Evolutionary conservation across 306 rosid species (phyloP), one percentile per base, ranked within the genome.

Genomic region (Citrullus colocynthis): DNA sequence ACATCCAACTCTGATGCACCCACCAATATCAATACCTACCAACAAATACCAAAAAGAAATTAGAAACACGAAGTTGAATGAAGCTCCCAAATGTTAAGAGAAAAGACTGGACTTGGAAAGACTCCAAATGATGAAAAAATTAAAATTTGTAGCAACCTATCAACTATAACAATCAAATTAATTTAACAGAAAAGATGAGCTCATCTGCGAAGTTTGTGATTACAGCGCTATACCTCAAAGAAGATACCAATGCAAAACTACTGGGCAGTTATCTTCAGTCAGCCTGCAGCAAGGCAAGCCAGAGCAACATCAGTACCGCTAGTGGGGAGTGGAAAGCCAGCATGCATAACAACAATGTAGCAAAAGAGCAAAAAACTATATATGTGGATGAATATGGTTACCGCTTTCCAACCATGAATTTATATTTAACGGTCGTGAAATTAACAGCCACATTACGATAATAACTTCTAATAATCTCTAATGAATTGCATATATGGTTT

Each of bases 281-380:
- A 77, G 89, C 96, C 98, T 93, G 89, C 87, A 91, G 62, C 85
- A 41, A 76, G 30, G 42, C 62, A 81, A 42, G 4, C n/a, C 78
- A 75, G 10, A 56, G 18, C 20, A 18, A 28, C 36, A 2, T 73
- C 60, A 73, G 77, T 73, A 67, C 15, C 61, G 18, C 45, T 4
- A 64, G 13, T 14, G 20, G n/a, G 73, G 20, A n/a, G 17, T 65
- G 7, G 30, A 1, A 65, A 4, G 73, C 30, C 51, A 65, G 49
- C 11, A 63, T 11, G 6, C 64, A 13, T 61, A 69, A 69, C 4
- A 42, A 11, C 5, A 69, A 20, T 42, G 51, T 66, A 66, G 73
- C 6, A 62, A 32, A 62, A 4, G 69, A 15, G 70, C 10, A 63
- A 59, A 59, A 63, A 59, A 59, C 14, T 65, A 39, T 1, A 17